Conservation (phyloP, 352 stramenopile genomes). For the Phytopythium mirpurense region DNA sequence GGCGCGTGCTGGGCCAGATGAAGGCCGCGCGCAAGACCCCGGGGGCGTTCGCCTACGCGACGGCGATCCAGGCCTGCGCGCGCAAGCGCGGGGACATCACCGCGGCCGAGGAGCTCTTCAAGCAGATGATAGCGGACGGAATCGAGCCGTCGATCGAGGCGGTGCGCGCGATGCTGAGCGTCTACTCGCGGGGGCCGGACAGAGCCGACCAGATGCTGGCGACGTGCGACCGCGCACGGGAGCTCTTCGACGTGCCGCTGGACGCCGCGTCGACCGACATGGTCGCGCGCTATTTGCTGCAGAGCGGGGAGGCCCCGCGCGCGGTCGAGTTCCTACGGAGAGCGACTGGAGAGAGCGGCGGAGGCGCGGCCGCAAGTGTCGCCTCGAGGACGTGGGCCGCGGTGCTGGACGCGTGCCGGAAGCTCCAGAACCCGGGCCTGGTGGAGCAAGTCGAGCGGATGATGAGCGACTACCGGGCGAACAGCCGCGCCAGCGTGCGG, state of each 20-base stretch:
- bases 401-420: constrained; percentile 46
- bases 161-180: constrained; percentile 60
- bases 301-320: constrained; percentile 18
- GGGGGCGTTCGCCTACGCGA: constrained; percentile 44
- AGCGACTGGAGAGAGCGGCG: background rate
- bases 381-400: constrained; percentile 23
- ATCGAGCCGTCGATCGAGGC: constrained; percentile 36
- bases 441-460: constrained; percentile 10
- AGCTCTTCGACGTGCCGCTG: constrained; percentile 29
- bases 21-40: constrained; percentile 15
- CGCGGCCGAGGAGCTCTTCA: constrained; percentile 34
- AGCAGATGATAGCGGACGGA: constrained; percentile 30
- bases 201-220: constrained; percentile 28
- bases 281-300: constrained; percentile 39
- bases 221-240: constrained; percentile 21
- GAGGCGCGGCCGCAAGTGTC: background rate
- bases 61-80: constrained; percentile 64
- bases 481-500: background rate
- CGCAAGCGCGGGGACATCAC: constrained; percentile 25
- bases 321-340: constrained; percentile 22
- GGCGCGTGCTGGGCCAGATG: constrained; percentile 44
- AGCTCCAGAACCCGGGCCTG: constrained; percentile 31
- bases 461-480: background rate
- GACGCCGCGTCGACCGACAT: constrained; percentile 40
- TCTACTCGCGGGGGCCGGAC: constrained; percentile 30